These are phyloP conservation scores for Cyphellophora attinorum DNA, from an alignment of 2,329 filamentous ascomycete species.

Conservation along the genomic window DNA sequence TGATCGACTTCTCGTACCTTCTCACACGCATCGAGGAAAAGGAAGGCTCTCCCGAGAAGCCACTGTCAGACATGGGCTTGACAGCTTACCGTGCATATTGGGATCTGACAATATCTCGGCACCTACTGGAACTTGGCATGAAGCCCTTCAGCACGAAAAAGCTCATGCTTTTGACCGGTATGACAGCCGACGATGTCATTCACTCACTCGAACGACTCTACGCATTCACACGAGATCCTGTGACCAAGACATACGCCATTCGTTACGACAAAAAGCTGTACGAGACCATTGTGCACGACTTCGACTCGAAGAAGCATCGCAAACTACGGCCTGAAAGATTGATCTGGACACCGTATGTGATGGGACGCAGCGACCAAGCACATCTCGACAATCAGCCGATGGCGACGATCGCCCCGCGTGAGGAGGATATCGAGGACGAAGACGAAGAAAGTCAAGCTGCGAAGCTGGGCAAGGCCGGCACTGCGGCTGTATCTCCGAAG, in stretches of 20 bases:
- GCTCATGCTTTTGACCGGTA: slow-evolving; percentile 63
- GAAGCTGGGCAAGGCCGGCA: slow-evolving; percentile 7
- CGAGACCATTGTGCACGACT: slow-evolving; percentile 76
- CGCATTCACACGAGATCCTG: slow-evolving; percentile 78
- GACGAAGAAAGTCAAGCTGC: slow-evolving; percentile 19
- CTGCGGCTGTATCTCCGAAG: slow-evolving; percentile 8
- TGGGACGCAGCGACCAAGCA: slow-evolving; percentile 75
- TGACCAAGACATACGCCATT: slow-evolving; percentile 81
- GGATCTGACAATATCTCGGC: slow-evolving; percentile 78
- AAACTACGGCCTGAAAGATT: slow-evolving; percentile 70
- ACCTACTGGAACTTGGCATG: slow-evolving; percentile 53
- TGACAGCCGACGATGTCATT: slow-evolving; percentile 93
- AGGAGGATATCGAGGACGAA: slow-evolving; percentile 43
- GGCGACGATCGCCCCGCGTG: slow-evolving; percentile 77
- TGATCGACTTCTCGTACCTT: slow-evolving; percentile 97
- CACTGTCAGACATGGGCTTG: slow-evolving; percentile 92
- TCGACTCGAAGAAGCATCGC: slow-evolving; percentile 81
- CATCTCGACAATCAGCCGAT: slow-evolving; percentile 78
- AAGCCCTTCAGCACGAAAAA: slow-evolving; percentile 48
- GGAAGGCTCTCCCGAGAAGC: slow-evolving; percentile 93
- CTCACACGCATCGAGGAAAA: slow-evolving; percentile 87
- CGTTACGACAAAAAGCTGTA: slow-evolving; percentile 80
- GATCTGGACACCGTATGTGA: slow-evolving; percentile 94
- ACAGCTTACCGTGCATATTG: slow-evolving; percentile 98
- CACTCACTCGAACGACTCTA: slow-evolving; percentile 84